Evolutionary conservation across 2,329 filamentous ascomycete genomes (phyloP), one percentile per base, ranked within the genome.

Genomic region (Emergomyces africanus): DNA sequence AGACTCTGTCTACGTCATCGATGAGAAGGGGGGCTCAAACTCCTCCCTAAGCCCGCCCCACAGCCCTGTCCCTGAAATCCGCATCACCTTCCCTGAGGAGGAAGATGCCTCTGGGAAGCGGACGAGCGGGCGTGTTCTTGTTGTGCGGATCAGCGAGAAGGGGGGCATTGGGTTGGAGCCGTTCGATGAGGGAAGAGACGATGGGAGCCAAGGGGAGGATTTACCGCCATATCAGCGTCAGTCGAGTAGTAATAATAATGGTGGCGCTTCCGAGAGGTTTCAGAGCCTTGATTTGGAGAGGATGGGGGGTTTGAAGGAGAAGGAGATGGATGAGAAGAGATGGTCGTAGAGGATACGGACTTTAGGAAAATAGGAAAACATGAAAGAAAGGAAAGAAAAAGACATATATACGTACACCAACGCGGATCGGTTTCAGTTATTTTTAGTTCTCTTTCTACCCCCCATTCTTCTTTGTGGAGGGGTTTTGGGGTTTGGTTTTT

Each of bases 21-120:
- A 88, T 67, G 86, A 89, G 72, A 90, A 94, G 74, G 84, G 86
- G 74, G 84, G 86, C 48, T 48, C 70, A 84, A 84, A 64, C 85
- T 95, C 88, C 74, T 87, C 88, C 37, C 79, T 81, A 61, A 87
- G 84, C 63, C 86, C 89, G 18, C 88, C 91, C 25, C 78, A 87
- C 67, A 89, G 87, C 51, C 86, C 88, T n/a, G 89, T 97, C 33
- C 94, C 94, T 23, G 89, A 97, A 77, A 99, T 99, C 69, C 90
- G 91, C 75, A 96, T 99, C 74, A 97, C 94, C 41, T 97, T 99
- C 79, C 94, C 94, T 18, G 94, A 97, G 78, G 86, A 95, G 66
- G 91, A 96, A 70, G 88, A 90, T 65, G 78, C 83, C 55, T 69
- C 77, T 58, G 92, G 92, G 66, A 89, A 85, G 74, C 81, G 82